phyloP scores from a whole-genome alignment of 768 basidiomycete genomes.

The Collybia nuda region DNA sequence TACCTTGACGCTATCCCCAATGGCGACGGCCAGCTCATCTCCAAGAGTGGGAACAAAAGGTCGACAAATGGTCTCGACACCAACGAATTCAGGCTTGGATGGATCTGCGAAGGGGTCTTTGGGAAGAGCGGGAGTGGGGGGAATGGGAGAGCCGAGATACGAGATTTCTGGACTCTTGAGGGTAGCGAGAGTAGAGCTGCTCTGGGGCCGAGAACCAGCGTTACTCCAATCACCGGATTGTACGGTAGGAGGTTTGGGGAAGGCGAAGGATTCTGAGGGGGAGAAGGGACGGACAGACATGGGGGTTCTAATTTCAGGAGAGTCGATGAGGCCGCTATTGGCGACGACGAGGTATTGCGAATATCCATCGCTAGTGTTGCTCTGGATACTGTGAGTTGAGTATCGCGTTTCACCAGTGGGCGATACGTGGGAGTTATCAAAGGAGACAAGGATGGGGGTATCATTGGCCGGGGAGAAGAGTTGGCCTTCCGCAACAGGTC shows the following conservation, averaged over 20 bases:
- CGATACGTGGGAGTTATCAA: constrained; percentile 24
- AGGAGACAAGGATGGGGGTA: constrained; percentile 28
- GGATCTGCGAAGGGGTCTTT: constrained; percentile 35
- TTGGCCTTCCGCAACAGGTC: constrained; percentile 4
- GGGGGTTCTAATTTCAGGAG: constrained; percentile 38
- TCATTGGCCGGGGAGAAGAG: constrained; percentile 14
- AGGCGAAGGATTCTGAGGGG: constrained; percentile 65
- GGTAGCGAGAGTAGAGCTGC: constrained; percentile 14
- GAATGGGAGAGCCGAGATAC: constrained; percentile 6
- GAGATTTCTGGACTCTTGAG: constrained; percentile 2
- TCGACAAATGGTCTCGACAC: constrained; percentile 49
- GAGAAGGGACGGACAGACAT: constrained; percentile 69
- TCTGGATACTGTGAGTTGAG: constrained; percentile 40
- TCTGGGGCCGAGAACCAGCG: constrained; percentile 18
- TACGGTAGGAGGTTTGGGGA: constrained; percentile 58
- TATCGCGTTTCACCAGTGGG: constrained; percentile 20
- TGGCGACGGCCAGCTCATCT: constrained; percentile 58
- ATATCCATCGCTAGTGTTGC: constrained; percentile 30
- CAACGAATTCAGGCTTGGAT: constrained; percentile 28
- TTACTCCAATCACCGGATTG: constrained; percentile 20
- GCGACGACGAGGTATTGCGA: constrained; percentile 40
- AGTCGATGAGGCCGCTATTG: constrained; percentile 19
- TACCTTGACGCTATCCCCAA: constrained; percentile 54
- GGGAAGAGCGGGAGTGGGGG: constrained; percentile 11
- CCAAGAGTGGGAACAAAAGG: constrained; percentile 54